Base-by-base conservation (phyloP, 345 rosid genomes). In the Mangifera indica region DNA sequence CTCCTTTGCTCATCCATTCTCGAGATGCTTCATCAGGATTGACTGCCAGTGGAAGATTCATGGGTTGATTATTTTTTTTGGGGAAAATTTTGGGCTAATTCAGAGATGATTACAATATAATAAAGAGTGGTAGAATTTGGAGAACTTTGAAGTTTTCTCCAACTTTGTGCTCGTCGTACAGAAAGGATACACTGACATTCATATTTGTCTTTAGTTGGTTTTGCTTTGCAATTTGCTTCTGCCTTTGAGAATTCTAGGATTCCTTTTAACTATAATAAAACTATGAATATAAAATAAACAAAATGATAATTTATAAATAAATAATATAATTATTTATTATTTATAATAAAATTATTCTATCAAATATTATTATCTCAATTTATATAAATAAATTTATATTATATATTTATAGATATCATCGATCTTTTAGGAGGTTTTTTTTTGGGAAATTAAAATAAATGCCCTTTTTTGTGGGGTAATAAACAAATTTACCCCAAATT, bases 1-100 rank as follows among this genome's bases (percentile, higher is more conserved):
- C 89, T 44, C 71, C 89, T 34, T 81, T 85, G 82, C 63, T 85
- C 56, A 63, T 51, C 93, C 93, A 85, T 34, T 4, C 18, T 6
- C 83, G 84, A 10, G 87, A 74, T 7, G 70, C 78, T 3, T 59
- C 78, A 34, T 82, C 63, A 0, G 74, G 56, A 1, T 0, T 4
- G 22, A 86, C 72, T 61, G 70, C 78, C 7, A 0, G 0, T 8
- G 89, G 87, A 32, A 86, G 74, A 20, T 0, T 24, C 1, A 26
- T 6, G 52, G 45, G 18, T 22, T 15, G 48, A 11, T 37, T 10
- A 26, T 20, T 65, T 18, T 45, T 18, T 73, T 49, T 48, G 26
- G 44, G 48, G 63, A 34, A 75, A 64, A 32, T 32, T 74, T 74
- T 74, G 49, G 72, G 34, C 10, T 20, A 24, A 52, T 24, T 59